These are phyloP conservation scores for Pezicula neosporulosa DNA, from an alignment of 2,329 filamentous ascomycete genomes.

Conservation along the genomic window DNA sequence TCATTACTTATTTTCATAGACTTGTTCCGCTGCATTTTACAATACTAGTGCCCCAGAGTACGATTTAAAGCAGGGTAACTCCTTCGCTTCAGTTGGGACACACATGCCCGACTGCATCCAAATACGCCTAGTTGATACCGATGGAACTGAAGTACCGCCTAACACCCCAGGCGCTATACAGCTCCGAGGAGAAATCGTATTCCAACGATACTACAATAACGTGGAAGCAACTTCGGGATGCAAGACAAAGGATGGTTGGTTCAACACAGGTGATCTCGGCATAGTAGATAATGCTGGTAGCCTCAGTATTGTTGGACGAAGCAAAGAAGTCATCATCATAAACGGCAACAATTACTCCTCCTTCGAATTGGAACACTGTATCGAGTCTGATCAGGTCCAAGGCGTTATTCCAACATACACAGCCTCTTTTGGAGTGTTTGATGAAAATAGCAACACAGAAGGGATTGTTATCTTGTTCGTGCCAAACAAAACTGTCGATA, in stretches of 20 bases:
- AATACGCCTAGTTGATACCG: not conserved
- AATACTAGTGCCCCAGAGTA: not conserved
- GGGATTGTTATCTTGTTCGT: not conserved
- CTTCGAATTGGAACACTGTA: not conserved
- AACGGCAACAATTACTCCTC: not conserved
- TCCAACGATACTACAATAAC: not conserved
- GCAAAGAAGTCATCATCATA: not conserved
- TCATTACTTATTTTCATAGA: not conserved
- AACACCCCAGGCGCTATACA: not conserved
- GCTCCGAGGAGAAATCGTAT: not conserved
- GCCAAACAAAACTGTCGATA: not conserved
- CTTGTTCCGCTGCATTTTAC: not conserved
- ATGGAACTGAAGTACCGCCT: not conserved
- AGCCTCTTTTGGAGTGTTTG: not conserved
- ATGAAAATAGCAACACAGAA: not conserved
- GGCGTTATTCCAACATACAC: not conserved
- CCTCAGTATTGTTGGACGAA: not conserved
- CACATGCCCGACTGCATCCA: not conserved
- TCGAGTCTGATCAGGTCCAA: not conserved
- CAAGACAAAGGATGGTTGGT: not conserved
- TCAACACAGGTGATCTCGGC: not conserved
- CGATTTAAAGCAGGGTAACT: not conserved
- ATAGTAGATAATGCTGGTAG: not conserved
- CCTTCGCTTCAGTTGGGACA: not conserved
- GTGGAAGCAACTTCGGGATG: not conserved